phyloP scores from a whole-genome alignment of 768 basidiomycete species.

The Phylloporus rhodoxanthus region DNA sequence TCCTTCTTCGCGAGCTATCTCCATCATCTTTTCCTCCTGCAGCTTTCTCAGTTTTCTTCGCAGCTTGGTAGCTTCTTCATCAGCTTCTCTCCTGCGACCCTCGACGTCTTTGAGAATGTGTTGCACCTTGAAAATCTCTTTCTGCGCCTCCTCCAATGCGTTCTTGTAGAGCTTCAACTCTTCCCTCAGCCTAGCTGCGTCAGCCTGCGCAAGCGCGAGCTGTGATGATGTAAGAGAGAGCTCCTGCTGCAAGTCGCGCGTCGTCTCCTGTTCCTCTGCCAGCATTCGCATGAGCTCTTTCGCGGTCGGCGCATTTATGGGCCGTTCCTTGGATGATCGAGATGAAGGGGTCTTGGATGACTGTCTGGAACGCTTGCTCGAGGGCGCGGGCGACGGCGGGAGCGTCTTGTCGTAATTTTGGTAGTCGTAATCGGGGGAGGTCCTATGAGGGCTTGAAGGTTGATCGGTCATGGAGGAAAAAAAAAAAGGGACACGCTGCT shows the following conservation, averaged over 20 bases:
- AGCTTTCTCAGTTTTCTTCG: slow-evolving; percentile 50
- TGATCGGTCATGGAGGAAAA: slow-evolving; percentile 12
- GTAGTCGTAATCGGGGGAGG: slow-evolving; percentile 6
- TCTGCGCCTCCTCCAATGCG: slow-evolving; percentile 59
- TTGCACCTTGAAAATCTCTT: slow-evolving; percentile 65
- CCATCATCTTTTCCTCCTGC: slow-evolving; percentile 49
- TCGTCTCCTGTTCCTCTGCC: slow-evolving; percentile 36
- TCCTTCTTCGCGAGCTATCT: slow-evolving; percentile 59
- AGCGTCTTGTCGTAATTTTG: slow-evolving; percentile 12
- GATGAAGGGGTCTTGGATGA: slow-evolving; percentile 20
- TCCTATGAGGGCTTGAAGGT: slow-evolving; percentile 8
- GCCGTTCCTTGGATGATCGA: slow-evolving; percentile 14
- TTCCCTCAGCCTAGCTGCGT: slow-evolving; percentile 49
- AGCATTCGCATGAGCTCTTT: slow-evolving; percentile 41
- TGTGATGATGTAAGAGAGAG: slow-evolving; percentile 38
- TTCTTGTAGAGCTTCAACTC: slow-evolving; percentile 59
- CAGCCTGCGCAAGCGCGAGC: slow-evolving; percentile 47
- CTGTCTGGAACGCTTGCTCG: slow-evolving; percentile 11
- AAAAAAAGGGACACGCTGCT: neutral
- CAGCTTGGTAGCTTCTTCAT: slow-evolving; percentile 55
- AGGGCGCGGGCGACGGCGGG: slow-evolving; percentile 18
- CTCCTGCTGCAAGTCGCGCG: slow-evolving; percentile 38
- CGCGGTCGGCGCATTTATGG: slow-evolving; percentile 21
- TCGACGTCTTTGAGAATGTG: slow-evolving; percentile 57
- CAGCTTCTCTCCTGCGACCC: slow-evolving; percentile 52